phyloP scores from a whole-genome alignment of 2,329 filamentous ascomycete genomes.

The Claviceps arundinis region DNA sequence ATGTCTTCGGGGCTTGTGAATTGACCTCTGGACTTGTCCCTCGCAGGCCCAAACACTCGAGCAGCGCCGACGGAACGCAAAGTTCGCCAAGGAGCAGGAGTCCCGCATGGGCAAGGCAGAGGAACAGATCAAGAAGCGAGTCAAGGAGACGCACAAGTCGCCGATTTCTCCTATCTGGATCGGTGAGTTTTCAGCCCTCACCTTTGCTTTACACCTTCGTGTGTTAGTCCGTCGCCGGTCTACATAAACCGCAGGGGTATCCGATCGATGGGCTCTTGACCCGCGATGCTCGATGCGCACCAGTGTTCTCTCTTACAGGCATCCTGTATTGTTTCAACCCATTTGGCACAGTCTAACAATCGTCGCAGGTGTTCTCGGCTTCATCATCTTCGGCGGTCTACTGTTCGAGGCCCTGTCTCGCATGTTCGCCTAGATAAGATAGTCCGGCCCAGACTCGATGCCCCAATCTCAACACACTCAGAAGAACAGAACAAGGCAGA shows the following conservation, averaged over 20 bases:
- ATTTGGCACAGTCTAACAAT: neutral
- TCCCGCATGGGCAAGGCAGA: slow-evolving; percentile 64
- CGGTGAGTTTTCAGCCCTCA: slow-evolving; percentile 28
- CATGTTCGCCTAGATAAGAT: slow-evolving; percentile 27
- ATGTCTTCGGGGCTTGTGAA: too few species aligned
- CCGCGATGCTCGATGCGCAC: neutral
- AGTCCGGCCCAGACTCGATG: neutral
- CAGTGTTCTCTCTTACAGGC: too few species aligned
- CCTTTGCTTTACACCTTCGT: neutral
- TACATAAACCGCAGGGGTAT: too few species aligned
- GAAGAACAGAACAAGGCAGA: neutral
- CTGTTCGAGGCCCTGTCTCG: slow-evolving; percentile 44
- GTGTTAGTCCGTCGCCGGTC: too few species aligned
- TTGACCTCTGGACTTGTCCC: neutral
- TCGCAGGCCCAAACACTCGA: slow-evolving; percentile 70
- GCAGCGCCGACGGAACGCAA: slow-evolving; percentile 68
- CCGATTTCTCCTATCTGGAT: slow-evolving; percentile 53
- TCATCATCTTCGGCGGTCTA: slow-evolving; percentile 48
- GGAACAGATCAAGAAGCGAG: slow-evolving; percentile 46
- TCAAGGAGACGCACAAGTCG: slow-evolving; percentile 42
- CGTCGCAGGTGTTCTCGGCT: slow-evolving; percentile 38
- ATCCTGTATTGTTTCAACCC: neutral
- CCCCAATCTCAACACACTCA: neutral
- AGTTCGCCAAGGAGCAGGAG: slow-evolving; percentile 63
- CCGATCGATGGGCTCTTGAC: too few species aligned